Conservation (phyloP, 2,329 filamentous ascomycete genomes). For the Apiospora sp. region DNA sequence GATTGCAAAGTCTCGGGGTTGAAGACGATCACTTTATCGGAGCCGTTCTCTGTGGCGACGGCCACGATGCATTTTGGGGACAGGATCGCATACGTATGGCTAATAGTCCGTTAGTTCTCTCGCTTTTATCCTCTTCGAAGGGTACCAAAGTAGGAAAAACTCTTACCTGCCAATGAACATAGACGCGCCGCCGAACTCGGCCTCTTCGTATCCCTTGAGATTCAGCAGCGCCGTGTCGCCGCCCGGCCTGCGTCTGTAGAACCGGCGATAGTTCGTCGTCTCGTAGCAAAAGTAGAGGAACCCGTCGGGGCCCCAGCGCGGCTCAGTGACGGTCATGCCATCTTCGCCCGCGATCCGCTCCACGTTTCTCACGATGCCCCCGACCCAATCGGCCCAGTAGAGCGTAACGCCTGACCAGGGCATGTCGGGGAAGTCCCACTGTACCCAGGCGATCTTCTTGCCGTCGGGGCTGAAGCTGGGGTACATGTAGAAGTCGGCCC, state of each 20-base stretch:
- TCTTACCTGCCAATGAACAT: conserved; percentile 29
- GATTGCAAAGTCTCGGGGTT: neutral
- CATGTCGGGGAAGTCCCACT: conserved; percentile 63
- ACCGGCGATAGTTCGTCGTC: conserved; percentile 53
- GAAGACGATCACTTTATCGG: neutral
- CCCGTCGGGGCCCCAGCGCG: conserved; percentile 59
- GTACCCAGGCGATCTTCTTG: conserved; percentile 56
- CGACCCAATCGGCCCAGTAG: conserved; percentile 51
- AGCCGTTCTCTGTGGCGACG: conserved; percentile 8
- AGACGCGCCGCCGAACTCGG: conserved; percentile 2
- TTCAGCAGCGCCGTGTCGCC: neutral
- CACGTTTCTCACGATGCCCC: conserved; percentile 38
- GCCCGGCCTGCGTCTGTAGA: conserved; percentile 47
- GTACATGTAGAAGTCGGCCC: conserved; percentile 61
- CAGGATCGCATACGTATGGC: neutral
- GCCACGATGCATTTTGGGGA: neutral
- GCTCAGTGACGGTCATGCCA: conserved; percentile 51
- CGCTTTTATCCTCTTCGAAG: too few relatives aligned
- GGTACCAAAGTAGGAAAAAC: neutral
- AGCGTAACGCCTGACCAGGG: conserved; percentile 58
- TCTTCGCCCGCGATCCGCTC: conserved; percentile 51
- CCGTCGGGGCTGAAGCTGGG: conserved; percentile 58
- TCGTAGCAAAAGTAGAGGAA: conserved; percentile 58
- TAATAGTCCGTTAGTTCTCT: neutral
- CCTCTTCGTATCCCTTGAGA: conserved; percentile 12